Base-by-base conservation (phyloP, 306 rosid genomes). In the Hippophae gyantsensis region DNA sequence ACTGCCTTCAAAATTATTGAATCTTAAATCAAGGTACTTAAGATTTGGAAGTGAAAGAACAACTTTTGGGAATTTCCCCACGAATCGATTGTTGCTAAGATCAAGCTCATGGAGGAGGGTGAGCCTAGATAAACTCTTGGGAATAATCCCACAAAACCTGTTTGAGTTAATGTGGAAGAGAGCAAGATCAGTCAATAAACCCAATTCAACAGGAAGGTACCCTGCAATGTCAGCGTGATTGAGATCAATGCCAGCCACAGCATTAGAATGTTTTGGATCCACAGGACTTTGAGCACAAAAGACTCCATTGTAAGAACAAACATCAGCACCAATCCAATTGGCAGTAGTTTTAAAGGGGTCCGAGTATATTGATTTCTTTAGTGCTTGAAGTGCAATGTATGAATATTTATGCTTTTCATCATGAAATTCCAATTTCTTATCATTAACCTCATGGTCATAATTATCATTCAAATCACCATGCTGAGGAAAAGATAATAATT, bases 151-250 rank as follows among this genome's bases (percentile, higher is more conserved):
- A 48, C 76, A 72, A 8, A 72, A 72, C 52, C 76, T 59, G 48
- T 72, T 72, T 2, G 71, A 38, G 58, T 72, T 65, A 42, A 72
- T 65, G 63, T 72, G 76, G 42, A 72, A 72, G 43, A 72, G 23
- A 2, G 76, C 71, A 8, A 72, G 5, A 14, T 72, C 76, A 0
- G 61, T 50, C 42, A 72, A 32, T 5, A 72, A 42, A 14, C 76
- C 76, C 7, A 72, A 60, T 57, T 72, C 76, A 6, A 45, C 67
- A 13, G 76, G 76, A 53, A 72, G 76, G 52, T 65, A 66, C 46
- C 76, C 76, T n/a, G 76, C 76, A 14, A 72, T 72, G 66, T 72
- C 76, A 12, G 61, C 67, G 4, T 51, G 66, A 41, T 72, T 72
- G 26, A 72, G 55, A 48, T 72, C 76, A 59, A 72, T 59, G 41